A percentile compares a stretch with the other conserved stretches of the same genome.
phyloP scores from a whole-genome alignment of 2,329 filamentous ascomycete species.

The Cercospora nicotianae region DNA sequence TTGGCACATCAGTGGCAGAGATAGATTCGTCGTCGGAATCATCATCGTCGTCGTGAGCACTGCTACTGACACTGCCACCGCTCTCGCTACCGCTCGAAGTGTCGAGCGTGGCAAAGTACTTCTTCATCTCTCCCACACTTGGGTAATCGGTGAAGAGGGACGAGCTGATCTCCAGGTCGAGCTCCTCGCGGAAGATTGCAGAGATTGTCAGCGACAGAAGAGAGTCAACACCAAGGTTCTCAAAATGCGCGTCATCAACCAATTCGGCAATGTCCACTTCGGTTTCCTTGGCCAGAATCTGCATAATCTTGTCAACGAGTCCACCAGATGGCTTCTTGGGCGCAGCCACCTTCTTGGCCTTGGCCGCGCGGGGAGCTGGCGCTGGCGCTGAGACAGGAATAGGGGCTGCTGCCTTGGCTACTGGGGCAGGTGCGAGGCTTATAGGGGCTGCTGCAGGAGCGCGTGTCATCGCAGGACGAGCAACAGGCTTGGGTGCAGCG shows the following conservation, averaged over 20 bases:
- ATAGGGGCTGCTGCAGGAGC: constrained; percentile 37
- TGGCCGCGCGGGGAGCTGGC: constrained; percentile 44
- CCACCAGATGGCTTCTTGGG: constrained; percentile 52
- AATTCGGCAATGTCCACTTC: constrained; percentile 60
- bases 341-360: constrained; percentile 54
- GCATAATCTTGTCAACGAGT: constrained; percentile 57
- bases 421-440: constrained; percentile 27
- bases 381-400: constrained; percentile 32
- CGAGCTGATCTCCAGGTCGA: constrained; percentile 60
- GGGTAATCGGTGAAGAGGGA: constrained; percentile 61
- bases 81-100: constrained; percentile 25
- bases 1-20: constrained; percentile 43
- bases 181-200: constrained; percentile 61
- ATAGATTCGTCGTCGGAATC: constrained; percentile 46
- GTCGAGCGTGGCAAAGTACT: constrained; percentile 54
- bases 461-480: constrained; percentile 37
- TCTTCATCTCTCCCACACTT: constrained; percentile 62
- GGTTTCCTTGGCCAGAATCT: constrained; percentile 67
- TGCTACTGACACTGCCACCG: constrained; percentile 32
- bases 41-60: constrained; percentile 37
- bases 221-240: constrained; percentile 63
- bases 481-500: constrained; percentile 26
- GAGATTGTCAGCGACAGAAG: constrained; percentile 62
- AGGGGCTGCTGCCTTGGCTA: constrained; percentile 33
- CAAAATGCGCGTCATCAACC: constrained; percentile 60